Percentiles rank a stretch among this genome's conserved stretches.
phyloP scores from a whole-genome alignment of 2,329 filamentous ascomycete species.

The Colletotrichum liaoningense region DNA sequence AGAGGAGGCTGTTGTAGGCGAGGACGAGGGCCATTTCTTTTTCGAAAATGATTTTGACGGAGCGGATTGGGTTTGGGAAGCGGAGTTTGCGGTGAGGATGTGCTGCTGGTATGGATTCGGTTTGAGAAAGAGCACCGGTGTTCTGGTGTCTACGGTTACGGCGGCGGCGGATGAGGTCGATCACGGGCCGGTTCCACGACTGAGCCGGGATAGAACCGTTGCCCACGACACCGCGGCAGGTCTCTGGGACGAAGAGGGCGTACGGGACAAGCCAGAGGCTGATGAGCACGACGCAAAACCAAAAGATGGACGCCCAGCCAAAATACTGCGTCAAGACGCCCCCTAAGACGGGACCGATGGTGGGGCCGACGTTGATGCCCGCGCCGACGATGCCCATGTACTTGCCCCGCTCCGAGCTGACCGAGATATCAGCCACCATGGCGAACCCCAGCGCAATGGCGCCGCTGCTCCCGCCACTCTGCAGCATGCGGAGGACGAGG shows the following conservation, averaged over 20 bases:
- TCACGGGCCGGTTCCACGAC: slow-evolving; percentile 67
- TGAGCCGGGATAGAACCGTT: slow-evolving; percentile 71
- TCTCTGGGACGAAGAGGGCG: slow-evolving; percentile 68
- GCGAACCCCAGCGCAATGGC: slow-evolving; percentile 79
- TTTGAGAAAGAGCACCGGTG: slow-evolving; percentile 26
- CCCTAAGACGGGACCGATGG: slow-evolving; percentile 71
- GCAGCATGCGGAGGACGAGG: slow-evolving; percentile 70
- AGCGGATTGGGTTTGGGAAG: slow-evolving; percentile 68
- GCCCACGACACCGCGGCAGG: slow-evolving; percentile 68
- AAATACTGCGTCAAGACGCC: slow-evolving; percentile 72
- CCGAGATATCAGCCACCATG: slow-evolving; percentile 78
- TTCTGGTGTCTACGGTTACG: slow-evolving; percentile 23
- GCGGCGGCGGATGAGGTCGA: slow-evolving; percentile 59
- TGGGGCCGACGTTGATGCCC: slow-evolving; percentile 66
- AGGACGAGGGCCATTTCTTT: slow-evolving; percentile 68
- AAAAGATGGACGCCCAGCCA: slow-evolving; percentile 77
- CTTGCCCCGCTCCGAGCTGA: slow-evolving; percentile 75
- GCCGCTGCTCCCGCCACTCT: slow-evolving; percentile 73
- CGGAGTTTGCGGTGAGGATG: slow-evolving; percentile 55
- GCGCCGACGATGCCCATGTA: slow-evolving; percentile 77
- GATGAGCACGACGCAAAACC: slow-evolving; percentile 72
- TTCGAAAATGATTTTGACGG: slow-evolving; percentile 64
- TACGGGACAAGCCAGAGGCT: slow-evolving; percentile 64
- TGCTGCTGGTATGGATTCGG: slow-evolving; percentile 44
- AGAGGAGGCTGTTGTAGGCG: slow-evolving; percentile 64